Base-by-base conservation (phyloP, 2,329 filamentous ascomycete species). In the Colletotrichum camelliae region DNA sequence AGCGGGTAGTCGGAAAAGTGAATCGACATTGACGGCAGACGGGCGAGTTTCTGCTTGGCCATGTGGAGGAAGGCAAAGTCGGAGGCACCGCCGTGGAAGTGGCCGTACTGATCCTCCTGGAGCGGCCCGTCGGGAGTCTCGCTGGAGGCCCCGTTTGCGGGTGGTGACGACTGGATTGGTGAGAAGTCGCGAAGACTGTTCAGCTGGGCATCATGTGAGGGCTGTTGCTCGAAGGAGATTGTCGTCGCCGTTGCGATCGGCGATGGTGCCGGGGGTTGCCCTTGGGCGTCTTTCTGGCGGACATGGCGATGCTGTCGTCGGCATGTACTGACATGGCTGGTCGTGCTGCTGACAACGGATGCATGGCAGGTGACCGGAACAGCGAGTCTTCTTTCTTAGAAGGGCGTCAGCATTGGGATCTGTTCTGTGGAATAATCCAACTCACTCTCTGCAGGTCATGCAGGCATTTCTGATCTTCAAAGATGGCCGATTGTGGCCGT, bases 11-110 rank as follows among this genome's bases (percentile, higher is more conserved):
- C 60, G 33, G 60, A 64, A 1, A 64, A 64, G 60, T 39, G 60
- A 37, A 64, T 64, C 8, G 60, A 64, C 60, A 64, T 64, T 1
- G 60, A 64, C n/a, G 60, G 60, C 21, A 64, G n/a, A 8, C 60
- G 35, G 4, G 60, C 60, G n/a, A 64, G 60, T 18, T 64, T 64
- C 60, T 64, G 60, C 13, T 64, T 64, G 0, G 60, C 60, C 60
- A 64, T 64, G 60, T 64, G 60, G 12, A 64, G 33, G 33, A 64
- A 64, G n/a, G 60, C 60, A 27, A 64, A 64, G 31, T 64, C 60
- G 33, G 60, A 64, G 21, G 60, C 60, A 7, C 60, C 60, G 18
- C 60, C 60, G 13, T 64, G 60, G 35, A 67, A 55, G 64, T 52
- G 64, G n/a, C 64, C 64, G 27, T 67, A 67, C 29, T 67, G 43